Percentiles rank a stretch among this genome's conserved stretches.
phyloP scores from a whole-genome alignment of 441 rosid species.

The Populus trichocarpa region DNA sequence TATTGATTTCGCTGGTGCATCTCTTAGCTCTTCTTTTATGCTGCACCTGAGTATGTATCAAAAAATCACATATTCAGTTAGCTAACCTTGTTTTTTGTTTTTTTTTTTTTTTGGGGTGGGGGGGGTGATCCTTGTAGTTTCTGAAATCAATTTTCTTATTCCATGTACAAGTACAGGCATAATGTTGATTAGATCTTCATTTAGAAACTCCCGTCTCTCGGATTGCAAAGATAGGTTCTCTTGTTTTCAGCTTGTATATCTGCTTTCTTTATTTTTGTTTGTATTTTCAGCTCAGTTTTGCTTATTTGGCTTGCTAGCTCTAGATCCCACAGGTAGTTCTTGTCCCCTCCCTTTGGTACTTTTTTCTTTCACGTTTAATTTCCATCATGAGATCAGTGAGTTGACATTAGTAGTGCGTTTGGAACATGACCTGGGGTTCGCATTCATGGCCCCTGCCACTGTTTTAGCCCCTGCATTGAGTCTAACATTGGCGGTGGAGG shows the following conservation, averaged over 20 bases:
- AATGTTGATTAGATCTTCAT: background rate
- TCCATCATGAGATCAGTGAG: background rate
- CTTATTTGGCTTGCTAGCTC: background rate
- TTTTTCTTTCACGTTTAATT: background rate
- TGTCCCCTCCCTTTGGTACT: background rate
- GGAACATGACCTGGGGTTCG: background rate
- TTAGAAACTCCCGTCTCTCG: background rate
- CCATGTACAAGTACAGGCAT: constrained; percentile 3
- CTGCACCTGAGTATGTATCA: background rate
- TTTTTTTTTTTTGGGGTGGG: background rate
- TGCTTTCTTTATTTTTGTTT: background rate
- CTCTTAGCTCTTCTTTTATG: background rate
- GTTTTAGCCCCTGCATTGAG: background rate
- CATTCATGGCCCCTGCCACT: background rate
- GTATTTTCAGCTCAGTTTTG: background rate
- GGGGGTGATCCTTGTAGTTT: background rate
- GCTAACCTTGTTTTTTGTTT: background rate
- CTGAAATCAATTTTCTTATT: background rate
- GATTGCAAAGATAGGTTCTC: background rate
- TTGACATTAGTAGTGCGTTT: background rate
- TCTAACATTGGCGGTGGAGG: background rate
- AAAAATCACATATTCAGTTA: background rate
- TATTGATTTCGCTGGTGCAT: background rate
- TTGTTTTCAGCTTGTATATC: background rate
- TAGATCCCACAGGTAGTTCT: background rate